These are phyloP conservation scores for Euphorbia celastroides DNA, from an alignment of 441 rosid genomes.

Conservation along the genomic window DNA sequence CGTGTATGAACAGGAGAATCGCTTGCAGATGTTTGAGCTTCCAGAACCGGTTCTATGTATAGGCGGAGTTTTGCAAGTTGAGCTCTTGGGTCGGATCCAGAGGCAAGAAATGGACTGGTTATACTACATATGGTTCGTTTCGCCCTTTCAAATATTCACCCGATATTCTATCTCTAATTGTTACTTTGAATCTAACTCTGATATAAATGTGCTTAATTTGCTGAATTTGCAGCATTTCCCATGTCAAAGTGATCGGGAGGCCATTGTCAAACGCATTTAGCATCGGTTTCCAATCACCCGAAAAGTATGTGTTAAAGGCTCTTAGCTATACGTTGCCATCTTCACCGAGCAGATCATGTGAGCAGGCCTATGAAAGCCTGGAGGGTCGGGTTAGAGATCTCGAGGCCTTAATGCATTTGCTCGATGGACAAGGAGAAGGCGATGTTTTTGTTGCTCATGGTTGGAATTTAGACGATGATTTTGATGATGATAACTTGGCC, in stretches of 20 bases:
- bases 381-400: constrained; percentile 31
- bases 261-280: constrained; percentile 42
- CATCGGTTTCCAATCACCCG: constrained; percentile 33
- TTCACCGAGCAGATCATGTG: constrained; percentile 9
- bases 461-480: constrained; percentile 36
- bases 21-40: constrained; percentile 69
- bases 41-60: constrained; percentile 83
- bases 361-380: constrained; percentile 4
- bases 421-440: constrained; percentile 31
- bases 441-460: constrained; percentile 10
- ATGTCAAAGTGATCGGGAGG: constrained; percentile 58
- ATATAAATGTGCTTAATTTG: background rate
- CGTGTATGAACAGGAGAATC: constrained; percentile 50
- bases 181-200: background rate
- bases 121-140: constrained; percentile 77
- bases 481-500: constrained; percentile 35
- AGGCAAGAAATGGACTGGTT: constrained; percentile 67
- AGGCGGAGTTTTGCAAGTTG: constrained; percentile 74
- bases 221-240: constrained; percentile 45
- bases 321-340: constrained; percentile 31
- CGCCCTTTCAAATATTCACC: constrained; percentile 8
- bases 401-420: constrained; percentile 44
- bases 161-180: background rate
- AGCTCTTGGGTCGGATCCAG: constrained; percentile 86
- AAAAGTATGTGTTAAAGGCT: constrained; percentile 41